These are phyloP conservation scores for Pilaira anomala DNA, from an alignment of 192 early-diverging fungal genomes.

Conservation along the genomic window DNA sequence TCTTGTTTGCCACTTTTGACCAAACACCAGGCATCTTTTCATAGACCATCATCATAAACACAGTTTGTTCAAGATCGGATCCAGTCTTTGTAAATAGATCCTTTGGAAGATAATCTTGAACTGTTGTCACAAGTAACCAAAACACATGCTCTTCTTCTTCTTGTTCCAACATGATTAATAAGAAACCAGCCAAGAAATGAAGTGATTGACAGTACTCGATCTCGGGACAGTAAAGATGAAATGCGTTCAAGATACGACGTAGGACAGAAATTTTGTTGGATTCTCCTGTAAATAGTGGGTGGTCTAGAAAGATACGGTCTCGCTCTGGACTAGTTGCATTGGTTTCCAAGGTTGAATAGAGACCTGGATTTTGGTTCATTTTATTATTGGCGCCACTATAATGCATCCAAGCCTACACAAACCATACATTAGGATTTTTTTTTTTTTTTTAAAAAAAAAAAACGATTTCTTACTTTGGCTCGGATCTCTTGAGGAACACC, in stretches of 20 bases:
- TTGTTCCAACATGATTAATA: not conserved
- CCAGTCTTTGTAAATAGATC: slow-evolving; percentile 76
- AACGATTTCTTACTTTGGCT: slow-evolving; percentile 30
- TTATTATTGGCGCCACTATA: slow-evolving; percentile 69
- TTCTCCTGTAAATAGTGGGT: not conserved
- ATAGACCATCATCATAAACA: slow-evolving; percentile 57
- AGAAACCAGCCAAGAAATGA: slow-evolving; percentile 37
- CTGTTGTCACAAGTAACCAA: slow-evolving; percentile 73
- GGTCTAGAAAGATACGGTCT: slow-evolving; percentile 30
- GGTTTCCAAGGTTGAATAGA: slow-evolving; percentile 47
- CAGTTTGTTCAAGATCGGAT: slow-evolving; percentile 66
- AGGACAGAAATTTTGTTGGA: slow-evolving; percentile 42
- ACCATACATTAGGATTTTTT: not conserved
- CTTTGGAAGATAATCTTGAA: slow-evolving; percentile 69
- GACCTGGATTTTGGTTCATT: slow-evolving; percentile 48
- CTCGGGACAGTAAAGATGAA: slow-evolving; percentile 66
- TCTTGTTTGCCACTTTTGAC: slow-evolving; percentile 42
- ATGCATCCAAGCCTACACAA: slow-evolving; percentile 59
- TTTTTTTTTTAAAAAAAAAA: not conserved
- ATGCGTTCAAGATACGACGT: slow-evolving; percentile 65
- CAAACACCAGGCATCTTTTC: slow-evolving; percentile 50
- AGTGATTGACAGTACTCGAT: slow-evolving; percentile 86
- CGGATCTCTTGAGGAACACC: slow-evolving; percentile 67
- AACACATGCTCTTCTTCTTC: slow-evolving; percentile 48
- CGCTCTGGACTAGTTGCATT: slow-evolving; percentile 69